Conservation (phyloP, 306 rosid genomes). For the Bauhinia variegata region DNA sequence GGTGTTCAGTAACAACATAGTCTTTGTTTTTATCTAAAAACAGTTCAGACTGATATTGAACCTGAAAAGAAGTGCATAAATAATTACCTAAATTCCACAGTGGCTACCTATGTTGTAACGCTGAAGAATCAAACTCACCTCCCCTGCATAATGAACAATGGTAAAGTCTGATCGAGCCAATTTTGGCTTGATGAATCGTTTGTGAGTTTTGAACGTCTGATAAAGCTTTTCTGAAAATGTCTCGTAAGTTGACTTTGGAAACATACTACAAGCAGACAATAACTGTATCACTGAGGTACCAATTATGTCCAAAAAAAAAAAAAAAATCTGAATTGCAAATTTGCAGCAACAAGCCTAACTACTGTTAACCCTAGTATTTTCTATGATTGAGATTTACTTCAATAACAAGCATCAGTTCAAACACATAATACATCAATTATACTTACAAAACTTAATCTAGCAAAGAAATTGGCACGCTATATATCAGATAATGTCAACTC, state of each 20-base stretch:
- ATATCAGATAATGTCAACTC: conserved; percentile 22
- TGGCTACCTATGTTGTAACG: conserved; percentile 24
- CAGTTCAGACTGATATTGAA: conserved; percentile 83
- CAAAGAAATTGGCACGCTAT: conserved; percentile 16
- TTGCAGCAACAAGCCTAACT: neutral
- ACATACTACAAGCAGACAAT: conserved; percentile 65
- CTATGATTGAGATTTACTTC: neutral
- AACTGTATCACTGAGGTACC: conserved; percentile 20
- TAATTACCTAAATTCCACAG: conserved; percentile 16
- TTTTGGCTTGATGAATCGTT: conserved; percentile 92
- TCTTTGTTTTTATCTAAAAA: conserved; percentile 94
- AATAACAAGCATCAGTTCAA: conserved; percentile 25
- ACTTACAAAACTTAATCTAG: conserved; percentile 28
- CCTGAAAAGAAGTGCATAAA: conserved; percentile 62
- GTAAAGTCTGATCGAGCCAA: conserved; percentile 83
- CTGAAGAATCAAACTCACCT: conserved; percentile 56
- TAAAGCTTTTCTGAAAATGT: conserved; percentile 87
- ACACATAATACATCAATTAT: neutral
- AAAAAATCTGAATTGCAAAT: neutral
- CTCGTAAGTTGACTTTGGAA: conserved; percentile 92
- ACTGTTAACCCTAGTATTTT: conserved; percentile 1
- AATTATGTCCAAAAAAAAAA: neutral
- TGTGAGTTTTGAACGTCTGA: conserved; percentile 84
- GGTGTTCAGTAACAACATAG: conserved; percentile 94
- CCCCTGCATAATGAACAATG: conserved; percentile 90